Conservation (phyloP, 2,329 filamentous ascomycete species). For the Colletotrichum sp. region DNA sequence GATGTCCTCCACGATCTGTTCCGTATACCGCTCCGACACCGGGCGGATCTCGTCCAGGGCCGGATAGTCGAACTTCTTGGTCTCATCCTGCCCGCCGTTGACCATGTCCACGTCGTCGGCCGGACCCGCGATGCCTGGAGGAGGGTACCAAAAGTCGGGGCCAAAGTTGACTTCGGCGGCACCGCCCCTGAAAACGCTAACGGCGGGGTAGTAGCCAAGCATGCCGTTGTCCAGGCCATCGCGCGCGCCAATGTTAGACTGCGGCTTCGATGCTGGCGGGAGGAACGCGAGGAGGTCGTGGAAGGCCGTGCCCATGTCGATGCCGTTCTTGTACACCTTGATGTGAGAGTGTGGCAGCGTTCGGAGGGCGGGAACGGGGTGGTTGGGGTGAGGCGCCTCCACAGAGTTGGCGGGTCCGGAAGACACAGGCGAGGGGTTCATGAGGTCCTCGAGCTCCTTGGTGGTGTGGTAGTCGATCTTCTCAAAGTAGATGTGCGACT, state of each 20-base stretch:
- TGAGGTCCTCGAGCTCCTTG: constrained; percentile 85
- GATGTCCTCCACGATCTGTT: constrained; percentile 94
- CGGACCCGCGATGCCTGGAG: constrained; percentile 56
- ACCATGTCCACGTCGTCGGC: constrained; percentile 55
- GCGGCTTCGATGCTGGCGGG: constrained; percentile 82
- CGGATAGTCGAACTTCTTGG: background rate
- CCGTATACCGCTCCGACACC: constrained; percentile 80
- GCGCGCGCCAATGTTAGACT: constrained; percentile 74
- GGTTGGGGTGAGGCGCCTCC: constrained; percentile 72
- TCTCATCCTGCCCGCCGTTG: constrained; percentile 18
- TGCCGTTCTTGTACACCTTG: constrained; percentile 91
- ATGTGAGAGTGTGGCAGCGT: constrained; percentile 88
- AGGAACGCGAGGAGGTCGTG: constrained; percentile 88
- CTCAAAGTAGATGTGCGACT: constrained; percentile 92
- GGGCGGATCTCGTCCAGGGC: constrained; percentile 52
- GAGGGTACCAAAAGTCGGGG: constrained; percentile 89
- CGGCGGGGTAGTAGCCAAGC: constrained; percentile 92
- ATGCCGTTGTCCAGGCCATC: constrained; percentile 93
- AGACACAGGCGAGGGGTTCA: constrained; percentile 68
- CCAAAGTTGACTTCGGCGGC: constrained; percentile 95
- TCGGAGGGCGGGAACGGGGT: constrained; percentile 75
- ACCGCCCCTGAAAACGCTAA: constrained; percentile 90
- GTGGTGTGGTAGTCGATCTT: constrained; percentile 87
- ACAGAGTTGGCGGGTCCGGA: constrained; percentile 48
- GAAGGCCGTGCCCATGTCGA: constrained; percentile 85